Conservation (phyloP, 2,329 filamentous ascomycete genomes). For the Cytospora paraplurivora region DNA sequence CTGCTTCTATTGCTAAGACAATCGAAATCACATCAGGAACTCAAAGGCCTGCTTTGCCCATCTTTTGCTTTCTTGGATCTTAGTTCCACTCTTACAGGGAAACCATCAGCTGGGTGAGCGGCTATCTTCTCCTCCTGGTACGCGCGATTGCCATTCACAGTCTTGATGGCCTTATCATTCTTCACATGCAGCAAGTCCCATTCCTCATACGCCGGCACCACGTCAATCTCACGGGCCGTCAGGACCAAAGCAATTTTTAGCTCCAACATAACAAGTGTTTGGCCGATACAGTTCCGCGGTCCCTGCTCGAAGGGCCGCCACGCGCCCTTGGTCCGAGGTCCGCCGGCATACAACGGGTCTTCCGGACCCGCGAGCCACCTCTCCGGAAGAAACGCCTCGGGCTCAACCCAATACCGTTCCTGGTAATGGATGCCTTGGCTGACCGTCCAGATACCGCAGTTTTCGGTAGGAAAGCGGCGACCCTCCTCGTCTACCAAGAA, state of each 20-base stretch:
- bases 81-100: slow-evolving; percentile 6
- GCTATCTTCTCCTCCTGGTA: slow-evolving; percentile 31
- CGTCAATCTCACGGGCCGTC: slow-evolving; percentile 31
- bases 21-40: background rate
- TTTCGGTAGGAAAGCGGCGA: slow-evolving; percentile 35
- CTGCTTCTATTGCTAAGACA: too few relatives aligned
- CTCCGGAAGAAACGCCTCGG: slow-evolving; percentile 39
- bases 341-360: slow-evolving; percentile 28
- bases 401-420: slow-evolving; percentile 37
- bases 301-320: slow-evolving; percentile 37
- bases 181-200: slow-evolving; percentile 30
- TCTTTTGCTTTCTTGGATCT: background rate
- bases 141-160: slow-evolving; percentile 31
- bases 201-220: slow-evolving; percentile 38
- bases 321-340: slow-evolving; percentile 30
- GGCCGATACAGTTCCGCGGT: slow-evolving; percentile 37
- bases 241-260: slow-evolving; percentile 33
- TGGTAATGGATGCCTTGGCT: slow-evolving; percentile 40
- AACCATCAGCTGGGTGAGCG: slow-evolving; percentile 15
- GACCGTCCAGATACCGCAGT: slow-evolving; percentile 30
- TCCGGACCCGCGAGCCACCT: slow-evolving; percentile 40
- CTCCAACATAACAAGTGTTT: slow-evolving; percentile 36
- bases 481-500: slow-evolving; percentile 44
- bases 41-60: background rate
- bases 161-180: slow-evolving; percentile 21